These are phyloP conservation scores for Fraxinus baroniana DNA, from an alignment of 305 asterid genomes.

Conservation along the genomic window DNA sequence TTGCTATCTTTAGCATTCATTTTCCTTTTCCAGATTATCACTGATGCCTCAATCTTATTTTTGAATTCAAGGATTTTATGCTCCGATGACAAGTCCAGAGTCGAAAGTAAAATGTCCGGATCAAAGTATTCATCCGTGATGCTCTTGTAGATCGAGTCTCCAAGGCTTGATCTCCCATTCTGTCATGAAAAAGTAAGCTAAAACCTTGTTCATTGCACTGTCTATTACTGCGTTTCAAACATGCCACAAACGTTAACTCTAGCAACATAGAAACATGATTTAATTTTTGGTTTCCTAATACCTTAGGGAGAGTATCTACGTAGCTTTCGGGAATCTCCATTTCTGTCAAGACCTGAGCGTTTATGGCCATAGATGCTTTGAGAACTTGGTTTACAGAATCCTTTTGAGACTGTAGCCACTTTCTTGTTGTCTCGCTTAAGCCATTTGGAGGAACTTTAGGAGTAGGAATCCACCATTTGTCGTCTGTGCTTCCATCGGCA, in stretches of 20 bases:
- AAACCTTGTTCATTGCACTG: not conserved
- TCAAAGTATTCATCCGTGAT: slow-evolving; percentile 73
- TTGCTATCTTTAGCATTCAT: slow-evolving; percentile 60
- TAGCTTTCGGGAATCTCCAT: slow-evolving; percentile 77
- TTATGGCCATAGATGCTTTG: slow-evolving; percentile 83
- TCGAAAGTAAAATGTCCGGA: slow-evolving; percentile 57
- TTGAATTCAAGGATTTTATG: slow-evolving; percentile 73
- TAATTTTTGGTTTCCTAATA: slow-evolving; percentile 18
- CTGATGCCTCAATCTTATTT: slow-evolving; percentile 70
- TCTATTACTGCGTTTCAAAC: not conserved
- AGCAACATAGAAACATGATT: not conserved
- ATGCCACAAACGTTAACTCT: not conserved
- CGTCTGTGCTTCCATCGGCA: slow-evolving; percentile 47
- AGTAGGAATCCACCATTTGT: slow-evolving; percentile 82
- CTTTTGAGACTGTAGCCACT: slow-evolving; percentile 72
- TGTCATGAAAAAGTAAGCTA: slow-evolving; percentile 11
- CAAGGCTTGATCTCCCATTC: slow-evolving; percentile 80
- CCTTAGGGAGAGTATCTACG: slow-evolving; percentile 72
- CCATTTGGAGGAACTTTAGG: slow-evolving; percentile 71
- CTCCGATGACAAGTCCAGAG: slow-evolving; percentile 57
- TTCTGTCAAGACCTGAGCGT: slow-evolving; percentile 64
- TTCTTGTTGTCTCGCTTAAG: slow-evolving; percentile 52
- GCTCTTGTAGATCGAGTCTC: slow-evolving; percentile 62
- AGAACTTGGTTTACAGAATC: slow-evolving; percentile 73
- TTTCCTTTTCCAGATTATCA: slow-evolving; percentile 70